Conservation (phyloP, 1,139 yeast species). For the Kodamaea derodonti region DNA sequence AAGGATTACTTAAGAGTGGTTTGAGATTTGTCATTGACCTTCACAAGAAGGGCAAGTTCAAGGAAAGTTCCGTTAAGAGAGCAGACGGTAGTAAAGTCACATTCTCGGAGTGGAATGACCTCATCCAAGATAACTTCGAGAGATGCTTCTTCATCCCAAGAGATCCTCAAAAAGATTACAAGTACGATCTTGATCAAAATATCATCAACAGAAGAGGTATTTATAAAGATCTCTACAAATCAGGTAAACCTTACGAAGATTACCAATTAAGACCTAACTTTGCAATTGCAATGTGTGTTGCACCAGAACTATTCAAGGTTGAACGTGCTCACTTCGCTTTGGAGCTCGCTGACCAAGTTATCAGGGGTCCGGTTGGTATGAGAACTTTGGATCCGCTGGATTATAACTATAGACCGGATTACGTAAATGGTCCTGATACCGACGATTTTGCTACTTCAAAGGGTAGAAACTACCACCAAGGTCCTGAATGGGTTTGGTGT, state of each 20-base stretch:
- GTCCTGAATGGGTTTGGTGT: conserved; percentile 98
- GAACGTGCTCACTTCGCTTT: conserved; percentile 62
- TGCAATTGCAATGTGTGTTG: conserved; percentile 87
- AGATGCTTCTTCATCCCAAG: conserved; percentile 70
- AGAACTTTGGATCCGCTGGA: conserved; percentile 90
- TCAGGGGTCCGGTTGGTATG: conserved; percentile 92
- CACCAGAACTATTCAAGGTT: conserved; percentile 81
- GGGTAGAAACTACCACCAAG: conserved; percentile 96
- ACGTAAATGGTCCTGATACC: conserved; percentile 73
- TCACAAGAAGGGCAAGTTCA: conserved; percentile 50
- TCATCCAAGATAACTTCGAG: conserved; percentile 73
- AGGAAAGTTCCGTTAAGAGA: conserved; percentile 48
- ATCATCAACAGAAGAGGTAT: conserved; percentile 88
- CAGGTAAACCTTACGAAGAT: conserved; percentile 89
- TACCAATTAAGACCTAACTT: conserved; percentile 91
- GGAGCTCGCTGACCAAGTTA: conserved; percentile 60
- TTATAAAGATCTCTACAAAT: conserved; percentile 76
- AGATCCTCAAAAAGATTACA: conserved; percentile 46
- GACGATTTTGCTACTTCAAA: conserved; percentile 89
- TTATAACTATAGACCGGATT: conserved; percentile 86
- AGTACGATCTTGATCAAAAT: conserved; percentile 57
- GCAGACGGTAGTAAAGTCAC: conserved; percentile 57
- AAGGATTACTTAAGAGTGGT: conserved; percentile 80
- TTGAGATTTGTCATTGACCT: conserved; percentile 73
- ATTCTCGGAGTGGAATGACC: conserved; percentile 64